Base-by-base conservation (phyloP, 805 yeast species). In the Candida easanensis region DNA sequence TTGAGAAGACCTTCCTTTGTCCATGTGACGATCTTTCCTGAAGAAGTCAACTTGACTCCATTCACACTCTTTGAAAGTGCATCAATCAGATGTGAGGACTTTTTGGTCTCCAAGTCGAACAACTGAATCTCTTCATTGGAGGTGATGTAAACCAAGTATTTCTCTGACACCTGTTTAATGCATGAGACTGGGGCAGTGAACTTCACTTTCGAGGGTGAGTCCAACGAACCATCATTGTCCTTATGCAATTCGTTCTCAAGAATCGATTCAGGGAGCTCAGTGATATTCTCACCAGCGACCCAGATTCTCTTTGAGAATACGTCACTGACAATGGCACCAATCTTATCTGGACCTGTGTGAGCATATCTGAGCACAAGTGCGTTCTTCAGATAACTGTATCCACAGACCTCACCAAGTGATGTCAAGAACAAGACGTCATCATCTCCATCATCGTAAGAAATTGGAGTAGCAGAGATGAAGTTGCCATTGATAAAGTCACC, bases 401-500 rank as follows among this genome's bases (percentile, higher is more conserved):
- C 48, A 27, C 54, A 52, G 1, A 60, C 19, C 13, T 58, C 62
- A n/a, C 60, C 61, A 17, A 41, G 32, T 3, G 60, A 50, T 0
- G 61, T 50, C 38, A 60, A 48, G 30, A 59, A 50, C 21, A 60
- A 34, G 6, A 58, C 15, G 18, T 52, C 46, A 19, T 54, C 53
- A 11, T 46, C 52, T 4, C 47, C 49, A 5, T 48, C 50, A 8
- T 46, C 46, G 37, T 40, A 45, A 10, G 38, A 22, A 14, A 50
- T 53, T 2, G 66, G 67, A 19, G 69, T 41, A 3, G 55, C 48
- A 39, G 47, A 66, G 4, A 74, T 66, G 53, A 82, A 82, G 41
- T 70, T 72, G n/a, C 72, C 66, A 44, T 73, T 71, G 14, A 79
- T 61, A 28, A 66, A 67, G 6, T 59, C 59, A 2, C 82, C 82